These are phyloP conservation scores for Tuber indicum DNA, from an alignment of 495 filamentous ascomycete species.

Conservation along the genomic window DNA sequence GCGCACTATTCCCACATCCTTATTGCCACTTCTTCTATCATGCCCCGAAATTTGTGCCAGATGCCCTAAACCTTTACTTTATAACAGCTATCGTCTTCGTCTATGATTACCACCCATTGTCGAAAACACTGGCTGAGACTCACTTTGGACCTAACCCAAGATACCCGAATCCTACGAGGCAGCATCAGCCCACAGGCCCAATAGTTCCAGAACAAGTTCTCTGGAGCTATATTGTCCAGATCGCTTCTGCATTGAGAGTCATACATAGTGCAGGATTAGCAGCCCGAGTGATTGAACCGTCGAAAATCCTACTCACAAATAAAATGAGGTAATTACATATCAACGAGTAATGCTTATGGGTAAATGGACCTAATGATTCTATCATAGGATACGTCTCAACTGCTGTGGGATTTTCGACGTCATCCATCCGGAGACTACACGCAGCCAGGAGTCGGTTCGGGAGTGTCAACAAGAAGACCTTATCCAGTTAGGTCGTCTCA, in stretches of 20 bases:
- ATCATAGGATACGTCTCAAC: slow-evolving; percentile 72
- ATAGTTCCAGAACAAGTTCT: slow-evolving; percentile 68
- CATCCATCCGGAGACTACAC: slow-evolving; percentile 63
- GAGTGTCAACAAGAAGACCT: slow-evolving; percentile 87
- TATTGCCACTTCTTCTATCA: not conserved
- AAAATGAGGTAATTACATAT: slow-evolving; percentile 47
- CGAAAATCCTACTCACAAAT: slow-evolving; percentile 77
- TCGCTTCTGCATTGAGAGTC: slow-evolving; percentile 76
- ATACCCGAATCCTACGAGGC: slow-evolving; percentile 45
- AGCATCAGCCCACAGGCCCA: slow-evolving; percentile 44
- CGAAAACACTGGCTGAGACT: slow-evolving; percentile 81
- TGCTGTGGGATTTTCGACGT: slow-evolving; percentile 85
- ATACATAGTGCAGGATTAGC: slow-evolving; percentile 78
- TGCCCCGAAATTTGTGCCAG: slow-evolving; percentile 19
- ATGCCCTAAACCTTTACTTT: slow-evolving; percentile 29
- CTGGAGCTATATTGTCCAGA: slow-evolving; percentile 90
- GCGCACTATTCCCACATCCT: not conserved
- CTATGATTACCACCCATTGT: slow-evolving; percentile 83
- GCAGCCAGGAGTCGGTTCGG: slow-evolving; percentile 48
- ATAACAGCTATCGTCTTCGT: slow-evolving; percentile 69
- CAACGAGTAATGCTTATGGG: not conserved
- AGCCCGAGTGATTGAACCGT: slow-evolving; percentile 72
- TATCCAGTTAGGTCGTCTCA: slow-evolving; percentile 73
- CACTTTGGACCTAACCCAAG: slow-evolving; percentile 59
- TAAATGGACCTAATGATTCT: slow-evolving; percentile 8